phyloP scores from a whole-genome alignment of 768 basidiomycete genomes.

The Xanthoconium purpureum region DNA sequence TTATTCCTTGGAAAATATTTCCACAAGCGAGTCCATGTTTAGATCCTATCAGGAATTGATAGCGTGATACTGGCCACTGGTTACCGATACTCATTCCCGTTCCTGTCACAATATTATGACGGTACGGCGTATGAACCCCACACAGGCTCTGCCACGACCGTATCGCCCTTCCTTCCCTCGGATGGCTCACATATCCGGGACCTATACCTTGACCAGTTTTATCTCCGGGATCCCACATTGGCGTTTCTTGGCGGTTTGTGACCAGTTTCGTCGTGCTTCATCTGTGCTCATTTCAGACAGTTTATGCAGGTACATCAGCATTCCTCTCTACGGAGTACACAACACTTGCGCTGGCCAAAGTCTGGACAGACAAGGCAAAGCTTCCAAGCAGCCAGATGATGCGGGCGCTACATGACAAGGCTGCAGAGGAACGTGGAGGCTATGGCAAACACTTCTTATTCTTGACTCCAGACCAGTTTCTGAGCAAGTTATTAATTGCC shows the following conservation, averaged over 20 bases:
- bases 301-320: too few relatives aligned
- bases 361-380: too few relatives aligned
- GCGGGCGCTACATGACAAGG: too few relatives aligned
- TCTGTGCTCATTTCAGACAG: too few relatives aligned
- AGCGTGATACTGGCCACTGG: constrained; percentile 13
- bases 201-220: constrained; percentile 12
- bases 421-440: too few relatives aligned
- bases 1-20: neutral
- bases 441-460: too few relatives aligned
- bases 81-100: constrained; percentile 13
- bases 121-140: neutral
- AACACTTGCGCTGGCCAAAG: too few relatives aligned
- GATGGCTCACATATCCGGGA: constrained; percentile 9
- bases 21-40: neutral
- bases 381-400: too few relatives aligned
- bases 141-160: neutral
- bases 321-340: too few relatives aligned
- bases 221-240: constrained; percentile 11
- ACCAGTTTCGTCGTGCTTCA: too few relatives aligned
- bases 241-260: constrained; percentile 5
- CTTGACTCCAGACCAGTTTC: too few relatives aligned
- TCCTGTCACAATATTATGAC: constrained; percentile 17
- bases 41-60: constrained; percentile 2
- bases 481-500: too few relatives aligned
- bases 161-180: constrained; percentile 8